These are phyloP conservation scores for Capsicum rhomboideum DNA, from an alignment of 257 asterid species.

Conservation along the genomic window DNA sequence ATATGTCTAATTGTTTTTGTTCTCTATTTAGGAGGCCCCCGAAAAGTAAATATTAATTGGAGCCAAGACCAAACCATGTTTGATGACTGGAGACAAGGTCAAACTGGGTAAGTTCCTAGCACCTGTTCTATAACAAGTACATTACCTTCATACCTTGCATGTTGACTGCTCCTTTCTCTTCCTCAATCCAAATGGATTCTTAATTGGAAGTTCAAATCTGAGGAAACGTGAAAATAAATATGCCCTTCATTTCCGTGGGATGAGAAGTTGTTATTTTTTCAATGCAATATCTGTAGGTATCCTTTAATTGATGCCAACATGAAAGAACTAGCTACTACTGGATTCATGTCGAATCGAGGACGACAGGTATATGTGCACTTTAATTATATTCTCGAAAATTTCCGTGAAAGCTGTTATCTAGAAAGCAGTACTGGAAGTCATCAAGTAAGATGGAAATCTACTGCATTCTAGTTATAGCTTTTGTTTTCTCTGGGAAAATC, in stretches of 20 bases:
- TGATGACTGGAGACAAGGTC: conserved; percentile 77
- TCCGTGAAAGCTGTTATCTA: not conserved
- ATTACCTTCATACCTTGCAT: not conserved
- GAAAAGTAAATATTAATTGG: conserved; percentile 55
- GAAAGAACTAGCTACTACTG: conserved; percentile 73
- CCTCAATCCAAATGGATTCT: not conserved
- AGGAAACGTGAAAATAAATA: not conserved
- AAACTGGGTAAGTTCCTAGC: conserved; percentile 52
- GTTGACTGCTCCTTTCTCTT: not conserved
- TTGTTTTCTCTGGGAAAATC: not conserved
- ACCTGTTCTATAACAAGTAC: not conserved
- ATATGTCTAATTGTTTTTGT: not conserved
- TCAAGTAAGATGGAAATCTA: not conserved
- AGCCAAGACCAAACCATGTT: conserved; percentile 63
- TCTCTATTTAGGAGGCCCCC: conserved; percentile 63
- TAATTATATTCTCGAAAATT: not conserved
- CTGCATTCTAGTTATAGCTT: not conserved
- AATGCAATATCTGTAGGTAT: conserved; percentile 38
- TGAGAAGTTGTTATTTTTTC: not conserved
- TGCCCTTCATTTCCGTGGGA: not conserved
- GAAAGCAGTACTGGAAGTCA: not conserved
- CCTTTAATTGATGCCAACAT: conserved; percentile 92
- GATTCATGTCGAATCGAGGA: conserved; percentile 99
- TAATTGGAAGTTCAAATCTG: not conserved
- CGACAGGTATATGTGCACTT: conserved; percentile 50